phyloP scores from a whole-genome alignment of 2,329 filamentous ascomycete genomes.

The Alternaria gansuensis region DNA sequence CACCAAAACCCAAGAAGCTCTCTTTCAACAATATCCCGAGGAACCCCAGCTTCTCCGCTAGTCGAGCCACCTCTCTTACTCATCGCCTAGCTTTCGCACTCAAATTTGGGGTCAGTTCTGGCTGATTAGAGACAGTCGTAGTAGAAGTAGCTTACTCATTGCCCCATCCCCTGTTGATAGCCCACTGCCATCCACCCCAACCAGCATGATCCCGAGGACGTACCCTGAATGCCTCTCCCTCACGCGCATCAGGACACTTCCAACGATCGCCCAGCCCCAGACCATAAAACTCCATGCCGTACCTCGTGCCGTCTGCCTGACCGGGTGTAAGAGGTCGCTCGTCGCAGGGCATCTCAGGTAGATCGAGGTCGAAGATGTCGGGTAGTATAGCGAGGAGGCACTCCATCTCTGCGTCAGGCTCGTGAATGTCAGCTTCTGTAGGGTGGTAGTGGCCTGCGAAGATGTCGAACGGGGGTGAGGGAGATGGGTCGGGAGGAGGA shows the following conservation, averaged over 20 bases:
- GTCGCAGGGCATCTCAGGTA: slow-evolving; percentile 21
- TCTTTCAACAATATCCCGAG: neutral
- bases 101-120: neutral
- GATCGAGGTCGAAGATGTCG: slow-evolving; percentile 20
- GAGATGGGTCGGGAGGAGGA: neutral
- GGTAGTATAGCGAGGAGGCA: slow-evolving; percentile 15
- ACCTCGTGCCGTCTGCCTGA: slow-evolving; percentile 29
- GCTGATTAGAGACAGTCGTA: neutral
- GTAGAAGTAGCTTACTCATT: slow-evolving; percentile 7
- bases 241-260: slow-evolving; percentile 17
- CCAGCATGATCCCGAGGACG: slow-evolving; percentile 28
- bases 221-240: slow-evolving; percentile 22
- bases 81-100: neutral
- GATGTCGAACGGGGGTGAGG: slow-evolving; percentile 5
- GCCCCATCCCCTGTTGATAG: slow-evolving; percentile 17
- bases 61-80: neutral
- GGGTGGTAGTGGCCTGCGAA: slow-evolving; percentile 17
- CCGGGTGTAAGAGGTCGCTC: slow-evolving; percentile 27
- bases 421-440: slow-evolving; percentile 20
- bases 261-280: slow-evolving; percentile 28
- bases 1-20: neutral
- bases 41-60: neutral
- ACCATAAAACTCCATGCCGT: slow-evolving; percentile 29
- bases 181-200: slow-evolving; percentile 38
- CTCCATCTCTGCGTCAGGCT: slow-evolving; percentile 24